Evolutionary conservation across 73 alveolate genomes (phyloP).

Genomic region (Paraurostyla sp.): DNA sequence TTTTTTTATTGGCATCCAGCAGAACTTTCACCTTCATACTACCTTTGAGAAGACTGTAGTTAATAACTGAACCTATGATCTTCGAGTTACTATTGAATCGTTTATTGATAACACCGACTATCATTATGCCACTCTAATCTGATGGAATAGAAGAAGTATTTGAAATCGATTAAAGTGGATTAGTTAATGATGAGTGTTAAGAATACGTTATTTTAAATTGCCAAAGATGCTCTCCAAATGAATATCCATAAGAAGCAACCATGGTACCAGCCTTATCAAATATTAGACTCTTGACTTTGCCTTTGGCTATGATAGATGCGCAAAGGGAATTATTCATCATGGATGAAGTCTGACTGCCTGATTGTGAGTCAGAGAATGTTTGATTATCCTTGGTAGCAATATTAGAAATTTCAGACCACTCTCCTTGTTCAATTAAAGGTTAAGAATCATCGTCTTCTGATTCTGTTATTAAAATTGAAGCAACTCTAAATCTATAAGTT

Average conservation of each 20-base stretch:
- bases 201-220: constrained; percentile 44
- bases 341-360: not conserved
- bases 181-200: not conserved
- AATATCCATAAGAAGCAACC: constrained; percentile 63
- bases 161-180: constrained; percentile 25
- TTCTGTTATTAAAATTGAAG: constrained; percentile 52
- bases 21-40: constrained; percentile 30
- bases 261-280: constrained; percentile 81
- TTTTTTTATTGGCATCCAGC: constrained; percentile 67
- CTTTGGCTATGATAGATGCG: constrained; percentile 49
- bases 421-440: constrained; percentile 63
- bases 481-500: constrained; percentile 79
- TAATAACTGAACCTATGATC: constrained; percentile 66
- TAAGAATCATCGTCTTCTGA: not conserved
- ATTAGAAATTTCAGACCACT: constrained; percentile 75
- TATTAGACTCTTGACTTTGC: not conserved
- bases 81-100: constrained; percentile 35
- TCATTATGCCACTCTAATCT: constrained; percentile 71
- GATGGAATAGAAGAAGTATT: not conserved
- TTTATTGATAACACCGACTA: constrained; percentile 69
- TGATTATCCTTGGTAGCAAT: constrained; percentile 70
- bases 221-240: constrained; percentile 80
- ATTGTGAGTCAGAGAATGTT: constrained; percentile 26
- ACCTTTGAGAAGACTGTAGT: constrained; percentile 65
- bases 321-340: too few relatives aligned